Evolutionary conservation across 148 eudicot genomes (phyloP).

Genomic region (Cornus florida): DNA sequence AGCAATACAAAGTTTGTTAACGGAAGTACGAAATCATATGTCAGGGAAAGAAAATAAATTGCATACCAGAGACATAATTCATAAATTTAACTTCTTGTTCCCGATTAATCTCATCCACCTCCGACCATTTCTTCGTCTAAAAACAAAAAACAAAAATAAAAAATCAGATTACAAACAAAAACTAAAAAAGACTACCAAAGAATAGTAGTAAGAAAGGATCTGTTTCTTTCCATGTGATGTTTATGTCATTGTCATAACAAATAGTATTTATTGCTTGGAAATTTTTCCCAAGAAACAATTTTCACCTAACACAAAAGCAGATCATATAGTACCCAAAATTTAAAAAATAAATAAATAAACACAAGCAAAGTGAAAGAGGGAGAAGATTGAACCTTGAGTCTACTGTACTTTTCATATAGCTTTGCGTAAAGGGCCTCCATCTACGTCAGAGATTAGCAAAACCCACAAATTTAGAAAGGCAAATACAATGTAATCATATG

Average conservation of each 20-base stretch:
- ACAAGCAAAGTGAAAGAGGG: conserved; percentile 1
- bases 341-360: background rate
- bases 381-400: conserved; percentile 53
- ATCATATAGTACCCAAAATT: background rate
- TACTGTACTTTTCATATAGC: conserved; percentile 65
- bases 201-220: background rate
- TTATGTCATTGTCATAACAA: background rate
- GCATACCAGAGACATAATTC: conserved; percentile 54
- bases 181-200: background rate
- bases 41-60: conserved; percentile 9
- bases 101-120: conserved; percentile 39
- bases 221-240: background rate
- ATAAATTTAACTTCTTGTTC: conserved; percentile 65
- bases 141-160: conserved; percentile 5
- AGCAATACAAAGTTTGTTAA: too few species aligned
- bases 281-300: background rate
- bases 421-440: conserved; percentile 75
- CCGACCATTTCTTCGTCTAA: conserved; percentile 44
- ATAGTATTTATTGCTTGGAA: background rate
- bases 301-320: background rate
- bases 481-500: background rate
- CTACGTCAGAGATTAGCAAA: conserved; percentile 22
- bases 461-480: background rate
- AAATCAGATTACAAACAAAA: background rate
- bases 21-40: background rate